These are phyloP conservation scores for Ajuga reptans DNA, from an alignment of 305 asterid genomes.

Conservation along the genomic window DNA sequence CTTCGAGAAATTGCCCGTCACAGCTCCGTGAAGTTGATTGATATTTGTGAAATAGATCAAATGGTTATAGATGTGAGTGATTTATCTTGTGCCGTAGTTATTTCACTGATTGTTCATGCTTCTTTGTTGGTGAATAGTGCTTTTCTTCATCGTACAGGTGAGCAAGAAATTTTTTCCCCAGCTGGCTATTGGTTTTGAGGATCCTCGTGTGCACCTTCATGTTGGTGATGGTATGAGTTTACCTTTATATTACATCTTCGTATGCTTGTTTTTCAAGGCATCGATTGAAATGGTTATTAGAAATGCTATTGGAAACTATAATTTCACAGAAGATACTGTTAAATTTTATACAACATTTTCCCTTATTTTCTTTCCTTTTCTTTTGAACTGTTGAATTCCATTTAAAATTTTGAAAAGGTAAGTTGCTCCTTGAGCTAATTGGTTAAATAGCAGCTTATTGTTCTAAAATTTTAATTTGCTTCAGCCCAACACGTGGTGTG, in stretches of 20 bases:
- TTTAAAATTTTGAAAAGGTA: background rate
- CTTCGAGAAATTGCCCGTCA: constrained; percentile 87
- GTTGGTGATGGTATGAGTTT: constrained; percentile 74
- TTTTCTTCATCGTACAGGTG: constrained; percentile 45
- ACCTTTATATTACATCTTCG: background rate
- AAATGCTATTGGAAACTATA: background rate
- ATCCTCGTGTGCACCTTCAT: constrained; percentile 86
- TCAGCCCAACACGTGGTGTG: background rate
- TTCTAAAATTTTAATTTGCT: background rate
- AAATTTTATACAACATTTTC: background rate
- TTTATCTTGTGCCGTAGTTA: constrained; percentile 11
- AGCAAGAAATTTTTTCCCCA: constrained; percentile 79
- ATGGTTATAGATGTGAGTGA: constrained; percentile 88
- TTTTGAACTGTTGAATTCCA: background rate
- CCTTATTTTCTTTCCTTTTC: background rate
- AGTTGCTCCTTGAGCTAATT: background rate
- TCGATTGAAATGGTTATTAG: background rate
- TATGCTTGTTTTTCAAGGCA: background rate
- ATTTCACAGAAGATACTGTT: background rate
- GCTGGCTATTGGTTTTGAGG: constrained; percentile 89
- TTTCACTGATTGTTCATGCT: background rate
- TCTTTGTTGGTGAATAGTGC: background rate
- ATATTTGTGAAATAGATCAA: constrained; percentile 91
- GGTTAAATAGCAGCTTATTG: background rate
- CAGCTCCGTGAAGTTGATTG: constrained; percentile 72